Conservation (phyloP, 1,284 basidiomycete species). For the Ceratobasidium theobromae region DNA sequence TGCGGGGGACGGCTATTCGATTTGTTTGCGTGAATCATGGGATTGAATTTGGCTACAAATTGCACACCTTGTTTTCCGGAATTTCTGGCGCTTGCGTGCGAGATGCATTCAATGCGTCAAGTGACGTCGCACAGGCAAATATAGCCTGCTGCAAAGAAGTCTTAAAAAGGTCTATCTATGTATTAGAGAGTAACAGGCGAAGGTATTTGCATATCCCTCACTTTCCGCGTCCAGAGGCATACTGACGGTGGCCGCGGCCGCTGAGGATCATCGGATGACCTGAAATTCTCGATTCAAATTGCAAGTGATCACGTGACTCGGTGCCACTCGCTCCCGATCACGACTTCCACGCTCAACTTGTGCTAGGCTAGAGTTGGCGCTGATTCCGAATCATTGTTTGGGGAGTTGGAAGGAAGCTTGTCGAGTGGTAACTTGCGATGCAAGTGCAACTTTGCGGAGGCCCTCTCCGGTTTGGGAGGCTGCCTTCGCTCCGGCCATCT, state of each 20-base stretch:
- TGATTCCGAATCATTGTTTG: background rate
- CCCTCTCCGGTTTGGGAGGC: conserved; percentile 18
- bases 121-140: conserved; percentile 41
- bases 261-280: no score
- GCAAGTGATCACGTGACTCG: background rate
- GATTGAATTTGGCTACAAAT: background rate
- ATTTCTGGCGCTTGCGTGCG: conserved; percentile 36
- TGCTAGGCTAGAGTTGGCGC: background rate
- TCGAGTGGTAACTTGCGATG: conserved; percentile 20
- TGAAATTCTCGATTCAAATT: no score
- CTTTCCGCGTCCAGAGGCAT: conserved; percentile 16
- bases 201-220: background rate
- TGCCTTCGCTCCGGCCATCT: background rate
- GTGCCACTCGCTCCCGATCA: conserved; percentile 5
- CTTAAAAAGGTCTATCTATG: conserved; percentile 5
- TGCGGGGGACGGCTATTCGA: conserved; percentile 12
- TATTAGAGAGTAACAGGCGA: no score
- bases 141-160: conserved; percentile 41
- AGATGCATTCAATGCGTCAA: conserved; percentile 41
- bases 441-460: conserved; percentile 16
- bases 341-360: background rate
- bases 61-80: background rate
- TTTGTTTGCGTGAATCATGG: conserved; percentile 47
- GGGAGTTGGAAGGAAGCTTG: background rate
- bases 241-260: no score